Evolutionary conservation across 2,329 filamentous ascomycete genomes (phyloP).

Genomic region (Gnomoniopsis sp.): DNA sequence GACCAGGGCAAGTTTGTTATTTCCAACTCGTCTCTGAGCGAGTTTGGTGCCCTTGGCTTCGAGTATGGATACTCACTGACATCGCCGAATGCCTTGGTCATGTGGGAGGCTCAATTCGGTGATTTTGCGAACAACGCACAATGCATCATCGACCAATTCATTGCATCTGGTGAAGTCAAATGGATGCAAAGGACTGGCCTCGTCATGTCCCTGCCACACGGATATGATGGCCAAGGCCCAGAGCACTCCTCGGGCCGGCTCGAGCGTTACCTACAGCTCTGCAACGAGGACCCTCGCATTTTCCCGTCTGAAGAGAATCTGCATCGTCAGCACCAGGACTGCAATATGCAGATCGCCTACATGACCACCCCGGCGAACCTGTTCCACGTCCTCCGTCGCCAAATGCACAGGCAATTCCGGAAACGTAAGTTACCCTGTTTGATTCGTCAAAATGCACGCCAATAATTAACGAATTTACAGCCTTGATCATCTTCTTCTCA

Average conservation of each 20-base stretch:
- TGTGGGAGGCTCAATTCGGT: conserved; percentile 99
- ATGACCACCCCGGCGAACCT: conserved; percentile 95
- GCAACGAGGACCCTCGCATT: conserved; percentile 93
- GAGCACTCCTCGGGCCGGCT: conserved; percentile 97
- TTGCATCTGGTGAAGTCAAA: conserved; percentile 95
- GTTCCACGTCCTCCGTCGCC: conserved; percentile 93
- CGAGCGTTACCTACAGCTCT: conserved; percentile 95
- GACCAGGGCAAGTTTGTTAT: conserved; percentile 96
- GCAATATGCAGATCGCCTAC: conserved; percentile 98
- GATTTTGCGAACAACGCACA: conserved; percentile 99
- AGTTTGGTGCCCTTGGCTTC: conserved; percentile 78
- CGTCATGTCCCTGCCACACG: conserved; percentile 93
- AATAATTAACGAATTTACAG: conserved; percentile 40
- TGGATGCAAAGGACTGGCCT: conserved; percentile 98
- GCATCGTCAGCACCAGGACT: conserved; percentile 96
- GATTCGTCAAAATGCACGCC: conserved; percentile 2
- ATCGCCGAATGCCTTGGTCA: conserved; percentile 93
- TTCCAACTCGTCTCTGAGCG: conserved; percentile 83
- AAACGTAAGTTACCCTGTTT: conserved; percentile 68
- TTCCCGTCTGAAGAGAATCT: conserved; percentile 88
- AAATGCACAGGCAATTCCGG: conserved; percentile 99
- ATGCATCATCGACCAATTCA: conserved; percentile 98
- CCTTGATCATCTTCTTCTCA: conserved; percentile 96
- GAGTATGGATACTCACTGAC: conserved; percentile 98
- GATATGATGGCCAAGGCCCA: conserved; percentile 96